Base-by-base conservation (phyloP, 345 rosid genomes). In the Eucalyptus curtisii region DNA sequence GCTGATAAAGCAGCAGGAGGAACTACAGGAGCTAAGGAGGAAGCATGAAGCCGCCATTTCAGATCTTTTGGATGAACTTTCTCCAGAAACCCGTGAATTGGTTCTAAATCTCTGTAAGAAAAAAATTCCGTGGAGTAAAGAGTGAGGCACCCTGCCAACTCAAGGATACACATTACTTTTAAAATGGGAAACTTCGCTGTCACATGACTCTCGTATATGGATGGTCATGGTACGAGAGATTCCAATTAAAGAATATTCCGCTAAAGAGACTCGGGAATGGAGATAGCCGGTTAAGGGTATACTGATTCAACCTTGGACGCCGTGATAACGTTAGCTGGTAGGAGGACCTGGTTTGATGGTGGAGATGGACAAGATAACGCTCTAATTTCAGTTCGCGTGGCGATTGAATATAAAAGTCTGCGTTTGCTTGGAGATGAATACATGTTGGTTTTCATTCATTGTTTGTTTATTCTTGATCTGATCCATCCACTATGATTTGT, bases 1-100 rank as follows among this genome's bases (percentile, higher is more conserved):
- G 87, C 88, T 98, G 91, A 86, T 86, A 86, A 90, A 92, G 90
- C 98, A 97, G 89, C 94, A 95, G 92, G 91, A 90, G 89, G 98
- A 98, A 87, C 88, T 97, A 86, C 95, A 94, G 76, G 95, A 96
- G 92, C 90, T 95, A 57, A 92, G 91, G 90, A 93, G 90, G 91
- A 92, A 93, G 91, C 99, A 98, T 87, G 91, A 91, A 86, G 88
- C 89, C 68, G 93, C 91, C 37, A 92, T 96, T 89, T 89, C 90
- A n/a, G 94, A 94, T 37, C 91, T 96, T 88, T 89, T 98, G 88
- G 93, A 92, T 71, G 95, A 94, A 89, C 90, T 95, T 85, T 87
- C 96, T 86, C 94, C 92, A 15, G 96, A 97, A 86, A 92, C 90
- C 45, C 89, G 91, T 87, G 90, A 90, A 90, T 90, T 90, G 91